A percentile compares a stretch with the other conserved stretches of the same genome.
Conservation (phyloP, 176 grass and related monocot genomes). For the Chloris gayana region DNA sequence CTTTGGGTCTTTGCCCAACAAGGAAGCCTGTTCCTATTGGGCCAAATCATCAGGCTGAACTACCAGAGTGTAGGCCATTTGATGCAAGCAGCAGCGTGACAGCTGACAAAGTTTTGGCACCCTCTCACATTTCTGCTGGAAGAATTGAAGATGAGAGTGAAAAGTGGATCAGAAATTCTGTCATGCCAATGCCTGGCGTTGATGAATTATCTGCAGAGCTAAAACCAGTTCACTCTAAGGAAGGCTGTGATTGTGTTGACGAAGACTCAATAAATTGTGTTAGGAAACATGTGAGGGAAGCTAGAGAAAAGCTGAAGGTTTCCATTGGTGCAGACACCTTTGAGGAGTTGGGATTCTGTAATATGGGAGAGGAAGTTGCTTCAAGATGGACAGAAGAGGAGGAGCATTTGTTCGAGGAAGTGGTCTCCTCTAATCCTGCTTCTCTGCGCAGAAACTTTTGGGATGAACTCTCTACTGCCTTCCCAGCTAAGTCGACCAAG, state of each 20-base stretch:
- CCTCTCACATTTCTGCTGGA: constrained; percentile 30
- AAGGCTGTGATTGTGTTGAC: constrained; percentile 65
- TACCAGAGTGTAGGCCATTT: constrained; percentile 55
- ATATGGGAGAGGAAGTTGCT: constrained; percentile 87
- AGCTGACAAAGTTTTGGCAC: constrained; percentile 23
- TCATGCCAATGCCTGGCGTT: constrained; percentile 54
- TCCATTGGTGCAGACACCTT: constrained; percentile 55
- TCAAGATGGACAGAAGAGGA: constrained; percentile 76
- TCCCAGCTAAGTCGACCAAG: constrained; percentile 62
- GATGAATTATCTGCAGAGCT: constrained; percentile 29
- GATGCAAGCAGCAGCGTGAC: constrained; percentile 9
- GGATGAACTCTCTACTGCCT: constrained; percentile 66
- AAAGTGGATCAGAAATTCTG: constrained; percentile 63
- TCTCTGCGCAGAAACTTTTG: constrained; percentile 75
- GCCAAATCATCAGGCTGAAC: constrained; percentile 72
- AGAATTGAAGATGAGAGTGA: constrained; percentile 47
- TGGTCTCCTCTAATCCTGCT: constrained; percentile 67
- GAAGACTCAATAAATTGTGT: constrained; percentile 60
- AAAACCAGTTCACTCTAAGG: constrained; percentile 43
- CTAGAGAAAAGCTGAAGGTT: constrained; percentile 61
- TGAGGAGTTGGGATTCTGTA: constrained; percentile 62
- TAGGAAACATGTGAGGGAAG: constrained; percentile 80
- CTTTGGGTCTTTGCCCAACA: constrained; percentile 40
- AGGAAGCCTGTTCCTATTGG: constrained; percentile 70
- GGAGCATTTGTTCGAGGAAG: constrained; percentile 73